Conservation (phyloP, 2,329 filamentous ascomycete species). For the Colletotrichum sublineola region DNA sequence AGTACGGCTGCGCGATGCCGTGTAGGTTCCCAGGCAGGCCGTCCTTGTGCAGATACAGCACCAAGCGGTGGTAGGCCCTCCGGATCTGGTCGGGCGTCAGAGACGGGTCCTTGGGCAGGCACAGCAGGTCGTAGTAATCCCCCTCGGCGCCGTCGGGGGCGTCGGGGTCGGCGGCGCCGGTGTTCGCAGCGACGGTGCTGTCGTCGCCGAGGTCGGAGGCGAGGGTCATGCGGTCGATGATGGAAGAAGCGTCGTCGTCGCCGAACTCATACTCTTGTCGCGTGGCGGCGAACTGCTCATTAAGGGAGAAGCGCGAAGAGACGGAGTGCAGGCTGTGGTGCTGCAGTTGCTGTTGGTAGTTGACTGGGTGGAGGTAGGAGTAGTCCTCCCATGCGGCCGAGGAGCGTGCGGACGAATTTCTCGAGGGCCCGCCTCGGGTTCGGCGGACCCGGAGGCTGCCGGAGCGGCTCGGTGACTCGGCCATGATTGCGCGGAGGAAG, state of each 20-base stretch:
- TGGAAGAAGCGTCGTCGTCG: constrained; percentile 62
- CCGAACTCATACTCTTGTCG: constrained; percentile 61
- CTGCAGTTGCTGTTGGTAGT: constrained; percentile 22
- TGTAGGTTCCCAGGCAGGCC: constrained; percentile 56
- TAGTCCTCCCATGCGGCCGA: constrained; percentile 44
- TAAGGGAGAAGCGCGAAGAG: constrained; percentile 61
- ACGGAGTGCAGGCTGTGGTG: constrained; percentile 50
- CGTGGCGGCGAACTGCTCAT: constrained; percentile 63
- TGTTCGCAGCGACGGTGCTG: constrained; percentile 38
- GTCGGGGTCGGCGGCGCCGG: constrained; percentile 10
- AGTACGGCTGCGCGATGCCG: constrained; percentile 56
- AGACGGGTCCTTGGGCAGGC: constrained; percentile 53
- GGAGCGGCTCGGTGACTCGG: constrained; percentile 46
- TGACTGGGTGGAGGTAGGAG: constrained; percentile 35
- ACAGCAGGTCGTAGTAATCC: constrained; percentile 61
- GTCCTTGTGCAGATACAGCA: constrained; percentile 60
- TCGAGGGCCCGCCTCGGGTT: constrained; percentile 40
- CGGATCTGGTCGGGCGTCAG: constrained; percentile 55
- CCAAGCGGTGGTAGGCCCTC: constrained; percentile 59
- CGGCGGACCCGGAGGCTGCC: constrained; percentile 50
- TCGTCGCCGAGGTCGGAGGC: constrained; percentile 46
- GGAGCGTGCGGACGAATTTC: constrained; percentile 47
- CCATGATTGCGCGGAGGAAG: constrained; percentile 42
- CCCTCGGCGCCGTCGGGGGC: constrained; percentile 44
- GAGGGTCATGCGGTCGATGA: constrained; percentile 53